Evolutionary conservation across 2,329 filamentous ascomycete genomes (phyloP).

Genomic region (Biscogniauxia sp.): DNA sequence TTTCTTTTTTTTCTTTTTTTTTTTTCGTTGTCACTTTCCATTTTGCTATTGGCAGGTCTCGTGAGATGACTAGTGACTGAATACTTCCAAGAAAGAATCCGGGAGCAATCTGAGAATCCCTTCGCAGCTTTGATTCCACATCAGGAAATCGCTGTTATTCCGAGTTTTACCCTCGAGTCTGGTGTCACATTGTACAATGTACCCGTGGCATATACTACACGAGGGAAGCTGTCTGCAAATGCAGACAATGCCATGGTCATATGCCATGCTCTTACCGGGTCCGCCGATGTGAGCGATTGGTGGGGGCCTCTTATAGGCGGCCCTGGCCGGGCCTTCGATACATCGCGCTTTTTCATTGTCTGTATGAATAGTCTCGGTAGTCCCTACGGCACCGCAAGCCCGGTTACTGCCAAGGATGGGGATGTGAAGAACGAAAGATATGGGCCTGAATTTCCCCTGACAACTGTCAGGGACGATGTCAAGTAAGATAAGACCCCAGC

Average conservation of each 20-base stretch:
- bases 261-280: slow-evolving; percentile 83
- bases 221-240: slow-evolving; percentile 57
- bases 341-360: slow-evolving; percentile 78
- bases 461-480: slow-evolving; percentile 93
- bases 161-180: slow-evolving; percentile 89
- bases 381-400: slow-evolving; percentile 83
- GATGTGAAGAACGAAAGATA: slow-evolving; percentile 72
- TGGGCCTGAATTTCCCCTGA: slow-evolving; percentile 93
- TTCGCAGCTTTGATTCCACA: slow-evolving; percentile 83
- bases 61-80: slow-evolving; percentile 52
- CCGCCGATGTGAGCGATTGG: slow-evolving; percentile 83
- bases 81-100: slow-evolving; percentile 64
- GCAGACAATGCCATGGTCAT: slow-evolving; percentile 70
- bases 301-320: slow-evolving; percentile 82
- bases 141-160: slow-evolving; percentile 82
- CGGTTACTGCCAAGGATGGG: slow-evolving; percentile 84
- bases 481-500: slow-evolving; percentile 55
- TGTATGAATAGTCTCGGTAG: slow-evolving; percentile 85
- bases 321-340: slow-evolving; percentile 75
- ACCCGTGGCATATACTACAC: slow-evolving; percentile 65
- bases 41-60: slow-evolving; percentile 2
- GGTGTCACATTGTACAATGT: slow-evolving; percentile 79
- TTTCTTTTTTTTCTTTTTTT: too few relatives aligned
- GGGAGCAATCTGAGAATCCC: slow-evolving; percentile 83
- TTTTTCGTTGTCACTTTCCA: not conserved